Evolutionary conservation across 177 flowering plant genomes (phyloP).

Genomic region (Tripterygium wilfordii): DNA sequence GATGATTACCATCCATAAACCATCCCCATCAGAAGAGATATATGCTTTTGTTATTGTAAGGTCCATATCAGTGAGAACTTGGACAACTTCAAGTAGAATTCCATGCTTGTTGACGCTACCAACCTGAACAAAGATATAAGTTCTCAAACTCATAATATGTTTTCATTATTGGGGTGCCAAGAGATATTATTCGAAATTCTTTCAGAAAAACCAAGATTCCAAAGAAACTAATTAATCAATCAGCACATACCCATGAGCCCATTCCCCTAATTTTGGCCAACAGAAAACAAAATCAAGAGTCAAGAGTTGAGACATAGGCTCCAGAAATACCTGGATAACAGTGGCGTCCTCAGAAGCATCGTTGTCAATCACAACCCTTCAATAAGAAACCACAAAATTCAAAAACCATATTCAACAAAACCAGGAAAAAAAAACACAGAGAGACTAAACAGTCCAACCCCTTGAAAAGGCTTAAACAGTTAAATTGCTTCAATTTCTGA

Average conservation of each 20-base stretch:
- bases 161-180: neutral
- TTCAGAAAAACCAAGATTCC: neutral
- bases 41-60: conserved; percentile 70
- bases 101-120: conserved; percentile 71
- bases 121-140: conserved; percentile 32
- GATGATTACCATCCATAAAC: conserved; percentile 80
- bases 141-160: neutral
- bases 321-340: conserved; percentile 45
- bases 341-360: conserved; percentile 37
- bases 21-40: conserved; percentile 85
- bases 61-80: conserved; percentile 64
- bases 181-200: neutral
- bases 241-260: neutral
- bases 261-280: neutral
- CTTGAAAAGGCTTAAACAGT: too few relatives aligned
- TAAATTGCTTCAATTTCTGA: too few relatives aligned
- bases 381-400: neutral
- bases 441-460: neutral
- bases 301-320: neutral
- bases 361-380: conserved; percentile 57
- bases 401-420: neutral
- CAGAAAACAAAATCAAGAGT: neutral
- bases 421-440: neutral
- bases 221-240: neutral
- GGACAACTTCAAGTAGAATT: conserved; percentile 68